These are phyloP conservation scores for Eragrostis curvula DNA, from an alignment of 176 grass and related monocot genomes.

Conservation along the genomic window DNA sequence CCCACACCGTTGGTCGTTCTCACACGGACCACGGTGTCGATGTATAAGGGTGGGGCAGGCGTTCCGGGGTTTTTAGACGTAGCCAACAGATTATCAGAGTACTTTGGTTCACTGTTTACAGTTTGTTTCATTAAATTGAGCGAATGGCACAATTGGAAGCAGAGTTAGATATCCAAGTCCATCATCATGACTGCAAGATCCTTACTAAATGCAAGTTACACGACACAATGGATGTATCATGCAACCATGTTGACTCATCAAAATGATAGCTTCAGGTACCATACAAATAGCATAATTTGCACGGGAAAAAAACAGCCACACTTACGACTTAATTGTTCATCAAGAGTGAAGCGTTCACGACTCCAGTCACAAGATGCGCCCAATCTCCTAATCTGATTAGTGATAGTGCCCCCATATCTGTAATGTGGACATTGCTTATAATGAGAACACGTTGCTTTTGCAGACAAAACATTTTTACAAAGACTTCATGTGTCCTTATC, in stretches of 20 bases:
- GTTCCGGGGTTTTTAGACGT: too few relatives aligned
- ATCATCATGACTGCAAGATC: background rate
- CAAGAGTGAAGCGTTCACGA: conserved; percentile 92
- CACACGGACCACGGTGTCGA: too few relatives aligned
- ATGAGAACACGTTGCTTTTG: background rate
- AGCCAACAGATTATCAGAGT: background rate
- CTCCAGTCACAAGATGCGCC: conserved; percentile 98
- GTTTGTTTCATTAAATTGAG: background rate
- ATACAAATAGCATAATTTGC: conserved; percentile 20
- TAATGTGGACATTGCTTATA: conserved; percentile 37
- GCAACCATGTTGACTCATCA: conserved; percentile 16
- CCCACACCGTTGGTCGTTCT: too few relatives aligned
- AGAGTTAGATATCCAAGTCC: conserved; percentile 20
- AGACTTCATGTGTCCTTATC: background rate
- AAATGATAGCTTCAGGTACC: conserved; percentile 16
- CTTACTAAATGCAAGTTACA: conserved; percentile 33
- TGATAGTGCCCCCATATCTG: conserved; percentile 96
- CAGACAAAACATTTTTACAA: conserved; percentile 14
- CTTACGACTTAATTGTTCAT: conserved; percentile 95
- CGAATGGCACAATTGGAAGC: background rate
- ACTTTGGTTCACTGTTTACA: conserved; percentile 19
- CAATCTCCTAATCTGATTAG: conserved; percentile 94
- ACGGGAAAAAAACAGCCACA: conserved; percentile 30
- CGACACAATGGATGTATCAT: conserved; percentile 13
- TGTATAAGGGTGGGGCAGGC: too few relatives aligned